Percentiles rank a stretch among this genome's conserved stretches.
phyloP scores from a whole-genome alignment of 306 rosid species.

The Amphicarpaea edgeworthii region DNA sequence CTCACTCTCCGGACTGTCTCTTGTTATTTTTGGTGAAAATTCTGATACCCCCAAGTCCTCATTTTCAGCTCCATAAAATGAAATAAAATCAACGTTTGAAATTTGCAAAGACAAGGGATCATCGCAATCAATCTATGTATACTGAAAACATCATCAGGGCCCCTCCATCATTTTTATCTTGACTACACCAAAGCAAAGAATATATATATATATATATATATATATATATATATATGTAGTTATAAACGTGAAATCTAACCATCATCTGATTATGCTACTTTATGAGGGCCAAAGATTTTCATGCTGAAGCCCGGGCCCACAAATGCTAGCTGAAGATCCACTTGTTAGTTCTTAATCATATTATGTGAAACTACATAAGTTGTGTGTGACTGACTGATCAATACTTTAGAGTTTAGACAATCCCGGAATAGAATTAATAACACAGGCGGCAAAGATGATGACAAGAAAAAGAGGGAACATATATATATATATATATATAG shows the following conservation, averaged over 20 bases:
- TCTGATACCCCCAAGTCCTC: neutral
- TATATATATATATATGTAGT: too few species aligned
- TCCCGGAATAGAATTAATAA: conserved; percentile 48
- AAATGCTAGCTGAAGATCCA: conserved; percentile 21
- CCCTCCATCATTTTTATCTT: conserved; percentile 68
- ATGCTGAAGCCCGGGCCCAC: conserved; percentile 55
- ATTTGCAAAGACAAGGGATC: conserved; percentile 51
- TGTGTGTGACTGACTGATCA: neutral
- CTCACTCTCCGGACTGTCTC: conserved; percentile 34
- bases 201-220: too few species aligned
- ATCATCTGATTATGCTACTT: conserved; percentile 69
- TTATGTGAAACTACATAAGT: conserved; percentile 28
- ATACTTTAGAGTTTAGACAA: conserved; percentile 40
- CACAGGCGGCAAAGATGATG: conserved; percentile 29
- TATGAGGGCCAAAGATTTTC: conserved; percentile 58
- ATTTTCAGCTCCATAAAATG: neutral
- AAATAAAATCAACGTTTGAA: neutral
- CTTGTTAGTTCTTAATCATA: neutral
- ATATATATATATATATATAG: too few species aligned
- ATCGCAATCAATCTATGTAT: conserved; percentile 55
- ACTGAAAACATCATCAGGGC: conserved; percentile 62
- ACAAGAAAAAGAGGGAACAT: conserved; percentile 10
- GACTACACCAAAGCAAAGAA: conserved; percentile 68
- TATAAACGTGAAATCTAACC: conserved; percentile 82
- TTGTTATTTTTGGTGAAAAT: conserved; percentile 15